Evolutionary conservation across 768 basidiomycete genomes (phyloP).

Genomic region (Lepiota brunneoincarnata): DNA sequence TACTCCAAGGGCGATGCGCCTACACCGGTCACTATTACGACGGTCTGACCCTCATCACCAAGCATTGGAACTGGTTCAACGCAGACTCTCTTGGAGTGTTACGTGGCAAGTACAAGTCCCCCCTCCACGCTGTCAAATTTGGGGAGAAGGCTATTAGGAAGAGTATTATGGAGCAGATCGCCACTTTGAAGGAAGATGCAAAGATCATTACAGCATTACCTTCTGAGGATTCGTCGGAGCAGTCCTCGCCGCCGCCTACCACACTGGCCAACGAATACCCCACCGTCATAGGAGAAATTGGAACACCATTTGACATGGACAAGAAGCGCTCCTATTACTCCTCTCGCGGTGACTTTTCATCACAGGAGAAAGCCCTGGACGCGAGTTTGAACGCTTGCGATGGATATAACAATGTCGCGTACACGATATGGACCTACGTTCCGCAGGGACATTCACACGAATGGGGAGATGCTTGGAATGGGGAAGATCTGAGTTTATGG

Average conservation of each 20-base stretch:
- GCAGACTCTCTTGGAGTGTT: slow-evolving; percentile 93
- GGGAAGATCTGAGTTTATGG: slow-evolving; percentile 93
- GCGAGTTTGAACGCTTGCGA: slow-evolving; percentile 80
- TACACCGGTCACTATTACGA: slow-evolving; percentile 93
- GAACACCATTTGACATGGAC: slow-evolving; percentile 95
- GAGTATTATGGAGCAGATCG: slow-evolving; percentile 80
- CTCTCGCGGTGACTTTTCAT: slow-evolving; percentile 65
- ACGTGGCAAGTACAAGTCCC: slow-evolving; percentile 71
- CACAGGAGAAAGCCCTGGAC: slow-evolving; percentile 84
- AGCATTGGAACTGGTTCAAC: slow-evolving; percentile 95
- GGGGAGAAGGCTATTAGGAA: slow-evolving; percentile 83
- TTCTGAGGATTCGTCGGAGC: background rate
- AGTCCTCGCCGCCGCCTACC: background rate
- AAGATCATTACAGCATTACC: slow-evolving; percentile 44
- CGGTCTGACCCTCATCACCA: slow-evolving; percentile 87
- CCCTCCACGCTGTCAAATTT: slow-evolving; percentile 71
- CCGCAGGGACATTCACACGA: slow-evolving; percentile 71
- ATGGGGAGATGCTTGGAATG: slow-evolving; percentile 97
- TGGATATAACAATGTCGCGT: slow-evolving; percentile 71
- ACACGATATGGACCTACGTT: slow-evolving; percentile 88
- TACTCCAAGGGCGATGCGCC: slow-evolving; percentile 62
- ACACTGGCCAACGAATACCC: slow-evolving; percentile 52
- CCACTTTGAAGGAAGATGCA: slow-evolving; percentile 72
- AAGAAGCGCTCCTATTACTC: slow-evolving; percentile 69
- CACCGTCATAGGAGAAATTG: slow-evolving; percentile 94